These are phyloP conservation scores for Croton laevigatus DNA, from an alignment of 441 rosid species.

Conservation along the genomic window DNA sequence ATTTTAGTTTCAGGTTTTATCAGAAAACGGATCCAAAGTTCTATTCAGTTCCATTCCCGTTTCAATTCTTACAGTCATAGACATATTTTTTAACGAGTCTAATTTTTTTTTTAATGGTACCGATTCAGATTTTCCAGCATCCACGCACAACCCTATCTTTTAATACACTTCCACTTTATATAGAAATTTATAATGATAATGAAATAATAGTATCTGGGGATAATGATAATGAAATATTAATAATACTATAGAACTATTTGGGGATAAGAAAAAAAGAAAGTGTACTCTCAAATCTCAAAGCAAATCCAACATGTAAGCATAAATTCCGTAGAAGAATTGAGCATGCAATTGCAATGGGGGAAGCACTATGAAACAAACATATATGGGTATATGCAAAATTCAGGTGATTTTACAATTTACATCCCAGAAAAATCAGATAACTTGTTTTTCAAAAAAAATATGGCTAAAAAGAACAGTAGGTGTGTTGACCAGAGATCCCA, in stretches of 20 bases:
- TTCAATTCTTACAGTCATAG: no score
- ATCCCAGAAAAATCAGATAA: not conserved
- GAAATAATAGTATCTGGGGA: no score
- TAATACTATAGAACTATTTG: not conserved
- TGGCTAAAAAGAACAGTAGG: not conserved
- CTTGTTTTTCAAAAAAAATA: not conserved
- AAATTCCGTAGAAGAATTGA: slow-evolving; percentile 25
- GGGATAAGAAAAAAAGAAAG: slow-evolving; percentile 17
- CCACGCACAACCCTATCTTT: no score
- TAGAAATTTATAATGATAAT: no score
- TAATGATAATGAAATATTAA: no score
- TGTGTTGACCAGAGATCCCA: slow-evolving; percentile 26
- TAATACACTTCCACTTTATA: no score
- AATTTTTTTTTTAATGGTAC: no score
- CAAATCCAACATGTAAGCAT: slow-evolving; percentile 29
- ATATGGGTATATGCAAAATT: slow-evolving; percentile 20
- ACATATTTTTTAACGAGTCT: no score
- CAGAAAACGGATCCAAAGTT: no score
- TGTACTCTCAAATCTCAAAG: slow-evolving; percentile 17
- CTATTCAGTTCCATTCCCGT: no score
- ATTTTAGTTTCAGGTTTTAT: no score
- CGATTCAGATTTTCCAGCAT: no score
- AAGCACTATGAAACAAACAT: slow-evolving; percentile 28
- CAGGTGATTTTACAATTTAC: slow-evolving; percentile 8
- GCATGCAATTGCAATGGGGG: slow-evolving; percentile 25